These are phyloP conservation scores for Canna indica DNA, from an alignment of 176 grass and related monocot species.

Conservation along the genomic window DNA sequence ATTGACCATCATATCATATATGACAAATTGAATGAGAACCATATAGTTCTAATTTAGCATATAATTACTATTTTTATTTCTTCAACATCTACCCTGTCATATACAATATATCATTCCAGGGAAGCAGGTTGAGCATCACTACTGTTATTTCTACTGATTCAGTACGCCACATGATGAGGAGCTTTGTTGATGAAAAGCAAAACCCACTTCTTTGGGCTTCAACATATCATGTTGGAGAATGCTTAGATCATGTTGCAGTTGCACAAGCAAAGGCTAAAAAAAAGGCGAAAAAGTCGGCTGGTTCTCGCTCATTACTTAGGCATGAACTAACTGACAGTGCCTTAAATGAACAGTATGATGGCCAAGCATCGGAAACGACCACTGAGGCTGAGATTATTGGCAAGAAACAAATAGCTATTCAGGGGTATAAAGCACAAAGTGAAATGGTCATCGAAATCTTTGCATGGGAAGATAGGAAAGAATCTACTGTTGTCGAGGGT, in stretches of 20 bases:
- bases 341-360: slow-evolving; percentile 28
- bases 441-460: slow-evolving; percentile 97
- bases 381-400: slow-evolving; percentile 34
- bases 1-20: background rate
- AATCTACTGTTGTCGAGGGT: slow-evolving; percentile 83
- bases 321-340: slow-evolving; percentile 23
- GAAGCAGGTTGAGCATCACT: slow-evolving; percentile 78
- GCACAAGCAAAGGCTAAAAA: slow-evolving; percentile 68
- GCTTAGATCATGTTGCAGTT: slow-evolving; percentile 68
- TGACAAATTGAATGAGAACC: background rate
- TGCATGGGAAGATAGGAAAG: slow-evolving; percentile 74
- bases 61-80: background rate
- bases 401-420: slow-evolving; percentile 86
- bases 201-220: slow-evolving; percentile 97
- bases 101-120: slow-evolving; percentile 36
- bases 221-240: slow-evolving; percentile 92
- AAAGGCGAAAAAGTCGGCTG: slow-evolving; percentile 54
- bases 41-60: background rate
- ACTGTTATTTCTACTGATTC: slow-evolving; percentile 90
- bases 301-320: slow-evolving; percentile 19
- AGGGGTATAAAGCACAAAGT: slow-evolving; percentile 89
- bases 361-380: slow-evolving; percentile 14
- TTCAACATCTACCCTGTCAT: background rate
- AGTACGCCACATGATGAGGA: slow-evolving; percentile 93
- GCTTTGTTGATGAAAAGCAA: slow-evolving; percentile 82